Conservation (phyloP, 2,329 filamentous ascomycete species). For the Aspergillus vadensis region DNA sequence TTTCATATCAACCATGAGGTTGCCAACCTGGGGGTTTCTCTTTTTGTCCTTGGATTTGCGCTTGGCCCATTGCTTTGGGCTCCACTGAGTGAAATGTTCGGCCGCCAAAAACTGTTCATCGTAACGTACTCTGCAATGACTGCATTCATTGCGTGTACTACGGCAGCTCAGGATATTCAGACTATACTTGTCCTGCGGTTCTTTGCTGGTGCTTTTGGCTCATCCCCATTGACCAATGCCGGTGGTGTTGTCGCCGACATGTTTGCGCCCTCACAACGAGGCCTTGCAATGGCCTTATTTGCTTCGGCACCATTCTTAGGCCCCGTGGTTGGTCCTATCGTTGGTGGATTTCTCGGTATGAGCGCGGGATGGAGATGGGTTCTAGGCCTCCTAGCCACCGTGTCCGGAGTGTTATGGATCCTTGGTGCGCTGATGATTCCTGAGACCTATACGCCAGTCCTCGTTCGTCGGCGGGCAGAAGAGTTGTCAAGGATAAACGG, state of each 20-base stretch:
- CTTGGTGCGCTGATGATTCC: slow-evolving; percentile 33
- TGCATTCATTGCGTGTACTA: slow-evolving; percentile 63
- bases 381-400: slow-evolving; percentile 63
- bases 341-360: slow-evolving; percentile 67
- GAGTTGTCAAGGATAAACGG: slow-evolving; percentile 52
- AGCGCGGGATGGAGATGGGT: slow-evolving; percentile 70
- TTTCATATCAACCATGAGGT: slow-evolving; percentile 42
- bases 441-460: slow-evolving; percentile 52
- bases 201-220: slow-evolving; percentile 64
- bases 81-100: slow-evolving; percentile 42
- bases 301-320: slow-evolving; percentile 69
- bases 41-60: slow-evolving; percentile 51
- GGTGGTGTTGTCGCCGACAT: slow-evolving; percentile 65
- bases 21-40: slow-evolving; percentile 46
- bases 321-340: slow-evolving; percentile 65
- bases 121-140: slow-evolving; percentile 49
- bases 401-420: slow-evolving; percentile 62
- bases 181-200: slow-evolving; percentile 68
- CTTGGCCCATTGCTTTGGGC: slow-evolving; percentile 50
- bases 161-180: slow-evolving; percentile 59
- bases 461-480: slow-evolving; percentile 53
- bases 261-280: slow-evolving; percentile 57
- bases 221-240: slow-evolving; percentile 63
- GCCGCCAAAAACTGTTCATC: slow-evolving; percentile 39
- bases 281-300: slow-evolving; percentile 64